Conservation (phyloP, 805 yeast species). For the Metschnikowia corniflorae region DNA sequence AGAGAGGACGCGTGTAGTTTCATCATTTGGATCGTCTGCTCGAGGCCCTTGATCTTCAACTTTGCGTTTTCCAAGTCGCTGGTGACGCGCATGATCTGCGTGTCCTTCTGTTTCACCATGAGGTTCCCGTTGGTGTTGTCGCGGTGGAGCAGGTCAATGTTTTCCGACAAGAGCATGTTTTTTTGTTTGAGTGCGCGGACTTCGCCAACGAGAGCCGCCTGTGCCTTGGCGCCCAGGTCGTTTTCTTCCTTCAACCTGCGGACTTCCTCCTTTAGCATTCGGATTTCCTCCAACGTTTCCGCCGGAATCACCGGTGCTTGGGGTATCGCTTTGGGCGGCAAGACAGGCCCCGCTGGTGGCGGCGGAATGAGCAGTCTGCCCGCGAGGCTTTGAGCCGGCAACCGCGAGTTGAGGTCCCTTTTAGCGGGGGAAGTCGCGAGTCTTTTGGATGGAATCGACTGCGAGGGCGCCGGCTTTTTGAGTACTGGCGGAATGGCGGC, state of each 20-base stretch:
- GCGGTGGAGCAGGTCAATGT: conserved; percentile 8
- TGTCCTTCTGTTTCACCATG: conserved; percentile 62
- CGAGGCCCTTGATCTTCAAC: conserved; percentile 50
- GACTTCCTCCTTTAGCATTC: conserved; percentile 51
- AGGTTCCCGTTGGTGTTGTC: conserved; percentile 48
- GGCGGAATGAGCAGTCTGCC: conserved; percentile 39
- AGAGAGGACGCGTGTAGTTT: conserved; percentile 19
- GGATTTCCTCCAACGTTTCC: conserved; percentile 24
- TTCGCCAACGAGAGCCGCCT: conserved; percentile 24
- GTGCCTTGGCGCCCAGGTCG: conserved; percentile 21
- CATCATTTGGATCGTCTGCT: conserved; percentile 38
- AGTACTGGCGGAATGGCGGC: conserved; percentile 6
- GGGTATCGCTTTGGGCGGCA: background rate
- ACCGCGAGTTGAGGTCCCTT: conserved; percentile 30
- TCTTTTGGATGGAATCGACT: conserved; percentile 59
- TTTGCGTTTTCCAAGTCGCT: conserved; percentile 61
- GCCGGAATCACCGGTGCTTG: conserved; percentile 3
- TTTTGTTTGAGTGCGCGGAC: conserved; percentile 30
- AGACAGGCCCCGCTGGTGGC: conserved; percentile 9
- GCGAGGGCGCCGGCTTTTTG: conserved; percentile 5
- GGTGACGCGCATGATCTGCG: conserved; percentile 57
- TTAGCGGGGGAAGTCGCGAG: conserved; percentile 70
- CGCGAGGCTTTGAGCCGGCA: conserved; percentile 35
- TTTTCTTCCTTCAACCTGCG: conserved; percentile 36
- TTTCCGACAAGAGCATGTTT: conserved; percentile 3